Base-by-base conservation (phyloP, 140 eudicot species). In the Anethum foeniculum region DNA sequence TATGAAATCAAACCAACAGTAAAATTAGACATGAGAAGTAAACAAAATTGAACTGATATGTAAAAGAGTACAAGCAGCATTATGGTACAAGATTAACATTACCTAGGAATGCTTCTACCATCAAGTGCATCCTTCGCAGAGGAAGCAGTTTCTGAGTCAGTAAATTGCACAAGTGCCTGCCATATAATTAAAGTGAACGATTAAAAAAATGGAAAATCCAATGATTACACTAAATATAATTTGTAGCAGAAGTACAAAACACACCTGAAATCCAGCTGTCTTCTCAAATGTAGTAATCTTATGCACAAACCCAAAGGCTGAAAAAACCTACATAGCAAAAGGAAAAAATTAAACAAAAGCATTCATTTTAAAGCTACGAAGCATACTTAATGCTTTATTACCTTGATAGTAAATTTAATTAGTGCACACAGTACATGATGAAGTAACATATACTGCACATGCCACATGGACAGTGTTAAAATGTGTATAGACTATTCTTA, bases 41-140 rank as follows among this genome's bases (percentile, higher is more conserved):
- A 0, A 7, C 25, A 25, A 62, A 25, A 62, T 1, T 62, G 30
- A 9, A 62, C 34, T 62, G 7, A 62, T 62, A 62, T 0, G 69
- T 6, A 25, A 58, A 58, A 62, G 69, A 62, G 18, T 62, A 62
- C 69, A 62, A 62, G 69, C 15, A 62, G 69, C 69, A n/a, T 25
- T 32, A 62, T 25, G 69, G 80, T 77, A 81, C n/a, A 86, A 79
- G 77, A 76, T 7, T 81, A 75, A 84, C 80, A 78, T 89, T 86
- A 94, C 98, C 98, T 92, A 73, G 98, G 98, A 85, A 94, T 94
- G 86, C 93, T 92, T 82, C 98, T 89, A 79, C 98, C 98, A 84
- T 94, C 98, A 76, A 94, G 96, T 19, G 97, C 93, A 56, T 94
- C 93, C 80, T 92, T 94, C 9, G 98, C 98, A 64, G 97, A 85